These are phyloP conservation scores for Monosporascus cannonballus DNA, from an alignment of 2,329 filamentous ascomycete species.

Conservation along the genomic window DNA sequence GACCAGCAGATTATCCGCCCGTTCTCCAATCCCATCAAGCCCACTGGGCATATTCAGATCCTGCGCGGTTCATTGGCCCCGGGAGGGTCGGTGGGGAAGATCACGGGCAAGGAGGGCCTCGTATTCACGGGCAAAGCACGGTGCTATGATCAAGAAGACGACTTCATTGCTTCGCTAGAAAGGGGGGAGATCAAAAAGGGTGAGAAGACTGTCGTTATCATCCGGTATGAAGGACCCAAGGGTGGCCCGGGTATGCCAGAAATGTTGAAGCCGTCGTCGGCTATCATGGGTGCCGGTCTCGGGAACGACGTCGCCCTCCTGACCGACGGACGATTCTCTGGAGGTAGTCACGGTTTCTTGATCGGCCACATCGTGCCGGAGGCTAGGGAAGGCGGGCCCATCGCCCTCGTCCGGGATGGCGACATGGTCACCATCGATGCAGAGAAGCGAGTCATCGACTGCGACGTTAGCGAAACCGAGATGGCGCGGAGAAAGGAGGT, in stretches of 20 bases:
- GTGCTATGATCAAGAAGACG: slow-evolving; percentile 78
- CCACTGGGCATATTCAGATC: slow-evolving; percentile 83
- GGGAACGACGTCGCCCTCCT: slow-evolving; percentile 69
- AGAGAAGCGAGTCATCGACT: slow-evolving; percentile 62
- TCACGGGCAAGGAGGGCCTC: slow-evolving; percentile 90
- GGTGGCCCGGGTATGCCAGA: slow-evolving; percentile 94
- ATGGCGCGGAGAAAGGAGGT: slow-evolving; percentile 48
- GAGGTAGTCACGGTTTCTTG: slow-evolving; percentile 79
- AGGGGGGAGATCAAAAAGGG: slow-evolving; percentile 72
- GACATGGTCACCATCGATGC: slow-evolving; percentile 80
- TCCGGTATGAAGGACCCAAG: slow-evolving; percentile 90
- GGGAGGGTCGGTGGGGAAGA: slow-evolving; percentile 83
- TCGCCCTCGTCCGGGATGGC: slow-evolving; percentile 74
- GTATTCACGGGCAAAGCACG: slow-evolving; percentile 73
- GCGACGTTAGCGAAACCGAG: slow-evolving; percentile 61
- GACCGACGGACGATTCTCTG: slow-evolving; percentile 71
- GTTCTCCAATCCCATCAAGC: slow-evolving; percentile 77
- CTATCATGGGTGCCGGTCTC: slow-evolving; percentile 86
- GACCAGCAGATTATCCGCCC: slow-evolving; percentile 80
- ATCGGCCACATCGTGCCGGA: slow-evolving; percentile 87
- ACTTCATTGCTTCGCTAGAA: slow-evolving; percentile 73
- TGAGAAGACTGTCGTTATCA: slow-evolving; percentile 84
- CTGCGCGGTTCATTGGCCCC: slow-evolving; percentile 80
- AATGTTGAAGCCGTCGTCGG: slow-evolving; percentile 86
- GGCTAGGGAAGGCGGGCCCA: slow-evolving; percentile 78